Base-by-base conservation (phyloP, 441 rosid species). In the Brassica balearica region DNA sequence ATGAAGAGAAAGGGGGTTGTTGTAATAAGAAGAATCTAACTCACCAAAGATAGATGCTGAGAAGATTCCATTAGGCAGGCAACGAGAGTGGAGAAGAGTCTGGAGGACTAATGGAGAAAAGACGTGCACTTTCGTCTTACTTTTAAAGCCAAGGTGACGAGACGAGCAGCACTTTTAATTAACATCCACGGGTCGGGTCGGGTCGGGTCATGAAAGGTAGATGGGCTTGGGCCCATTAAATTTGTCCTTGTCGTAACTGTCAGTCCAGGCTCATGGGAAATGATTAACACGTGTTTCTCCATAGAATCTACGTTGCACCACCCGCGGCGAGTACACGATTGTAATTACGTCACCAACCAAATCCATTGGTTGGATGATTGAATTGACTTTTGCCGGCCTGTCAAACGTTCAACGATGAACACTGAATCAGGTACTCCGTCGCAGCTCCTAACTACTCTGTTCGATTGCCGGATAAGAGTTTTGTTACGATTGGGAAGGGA, bases 81-180 rank as follows among this genome's bases (percentile, higher is more conserved):
- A 38, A 59, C 53, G 23, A 61, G 27, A 65, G 41, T 76, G 68
- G 56, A 68, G 77, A 60, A 7, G 62, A 53, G 10, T 8, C 11
- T 8, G 10, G 43, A 34, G 19, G 46, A 69, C 27, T 60, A 27
- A 2, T 19, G 8, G 68, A 64, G 10, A 75, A 64, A 17, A 56
- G 81, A 77, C 81, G 81, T 78, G 81, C 71, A 2, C n/a, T 43
- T 77, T 53, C 75, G 80, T 68, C 74, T 36, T 68, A 46, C 20
- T 56, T 15, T 32, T 32, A 32, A 6, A 7, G 41, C 8, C 34
- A 58, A 67, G 46, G n/a, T 64, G 71, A 29, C 53, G 62, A 53
- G 27, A 23, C 25, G 63, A 15, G 34, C 34, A 29, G 34, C 34
- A 23, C 4, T 23, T 23, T 23, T 23, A 23, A 23, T 23, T 23